Evolutionary conservation across 139 green algal genomes (phyloP).

Genomic region (Eudorina sp.): DNA sequence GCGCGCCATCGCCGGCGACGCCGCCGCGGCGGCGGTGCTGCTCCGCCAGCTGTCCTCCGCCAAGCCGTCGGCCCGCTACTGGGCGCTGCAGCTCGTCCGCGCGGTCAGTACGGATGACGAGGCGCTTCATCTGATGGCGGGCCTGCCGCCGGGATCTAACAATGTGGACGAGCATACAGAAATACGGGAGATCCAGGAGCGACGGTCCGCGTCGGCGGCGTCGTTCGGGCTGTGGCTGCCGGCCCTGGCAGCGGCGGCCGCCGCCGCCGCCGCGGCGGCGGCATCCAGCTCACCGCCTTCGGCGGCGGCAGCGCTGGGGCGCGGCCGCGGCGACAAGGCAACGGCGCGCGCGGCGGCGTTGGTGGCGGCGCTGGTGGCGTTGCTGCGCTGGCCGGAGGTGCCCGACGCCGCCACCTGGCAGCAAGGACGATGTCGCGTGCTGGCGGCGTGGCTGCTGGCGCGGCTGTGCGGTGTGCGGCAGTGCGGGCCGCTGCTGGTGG

Average conservation of each 20-base stretch:
- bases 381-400: neutral
- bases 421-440: constrained; percentile 1
- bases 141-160: neutral
- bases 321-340: neutral
- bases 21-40: neutral
- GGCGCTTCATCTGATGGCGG: neutral
- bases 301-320: too few relatives aligned
- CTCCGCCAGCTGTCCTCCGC: neutral
- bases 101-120: constrained; percentile 28
- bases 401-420: constrained; percentile 7
- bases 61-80: constrained; percentile 24
- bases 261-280: too few relatives aligned
- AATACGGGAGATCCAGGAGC: too few relatives aligned
- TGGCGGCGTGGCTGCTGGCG: constrained; percentile 45
- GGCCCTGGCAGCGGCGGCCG: too few relatives aligned
- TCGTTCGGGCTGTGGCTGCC: too few relatives aligned
- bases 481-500: neutral
- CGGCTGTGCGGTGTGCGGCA: neutral
- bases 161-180: too few relatives aligned
- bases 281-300: too few relatives aligned
- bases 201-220: neutral
- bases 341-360: neutral
- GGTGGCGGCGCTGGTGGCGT: neutral
- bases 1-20: neutral
- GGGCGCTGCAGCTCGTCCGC: constrained; percentile 45